Evolutionary conservation across 306 rosid species (phyloP).

Genomic region (Cajanus cajan): DNA sequence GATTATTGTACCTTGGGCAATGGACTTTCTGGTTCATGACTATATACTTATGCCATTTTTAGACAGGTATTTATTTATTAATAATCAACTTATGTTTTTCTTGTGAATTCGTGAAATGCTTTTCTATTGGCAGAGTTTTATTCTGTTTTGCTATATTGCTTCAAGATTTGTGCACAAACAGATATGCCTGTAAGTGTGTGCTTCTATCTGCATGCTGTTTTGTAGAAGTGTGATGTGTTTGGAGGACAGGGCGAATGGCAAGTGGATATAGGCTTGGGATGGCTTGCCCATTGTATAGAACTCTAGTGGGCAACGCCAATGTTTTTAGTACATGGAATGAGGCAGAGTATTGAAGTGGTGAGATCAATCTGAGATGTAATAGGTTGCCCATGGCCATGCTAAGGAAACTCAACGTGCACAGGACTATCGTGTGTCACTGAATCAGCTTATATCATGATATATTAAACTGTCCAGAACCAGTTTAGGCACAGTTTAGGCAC

Average conservation of each 20-base stretch:
- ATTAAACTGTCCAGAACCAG: no score
- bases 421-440: slow-evolving; percentile 9
- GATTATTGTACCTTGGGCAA: slow-evolving; percentile 81
- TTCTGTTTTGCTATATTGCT: not conserved
- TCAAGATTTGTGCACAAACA: slow-evolving; percentile 3
- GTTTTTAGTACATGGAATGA: not conserved
- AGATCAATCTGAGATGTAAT: slow-evolving; percentile 9
- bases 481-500: no score
- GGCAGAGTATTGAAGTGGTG: slow-evolving; percentile 1
- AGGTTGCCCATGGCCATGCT: not conserved
- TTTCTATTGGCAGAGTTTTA: not conserved
- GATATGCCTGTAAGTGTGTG: not conserved
- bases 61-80: slow-evolving; percentile 69
- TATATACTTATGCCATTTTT: slow-evolving; percentile 90
- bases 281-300: not conserved
- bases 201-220: slow-evolving; percentile 5
- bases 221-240: not conserved
- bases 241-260: slow-evolving; percentile 8
- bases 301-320: not conserved
- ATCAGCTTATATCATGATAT: no score
- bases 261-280: slow-evolving; percentile 15
- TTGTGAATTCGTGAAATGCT: not conserved
- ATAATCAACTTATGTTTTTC: not conserved
- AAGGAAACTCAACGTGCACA: not conserved
- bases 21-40: slow-evolving; percentile 93